These are phyloP conservation scores for Candolleomyces aberdarensis DNA, from an alignment of 768 basidiomycete species.

Conservation along the genomic window DNA sequence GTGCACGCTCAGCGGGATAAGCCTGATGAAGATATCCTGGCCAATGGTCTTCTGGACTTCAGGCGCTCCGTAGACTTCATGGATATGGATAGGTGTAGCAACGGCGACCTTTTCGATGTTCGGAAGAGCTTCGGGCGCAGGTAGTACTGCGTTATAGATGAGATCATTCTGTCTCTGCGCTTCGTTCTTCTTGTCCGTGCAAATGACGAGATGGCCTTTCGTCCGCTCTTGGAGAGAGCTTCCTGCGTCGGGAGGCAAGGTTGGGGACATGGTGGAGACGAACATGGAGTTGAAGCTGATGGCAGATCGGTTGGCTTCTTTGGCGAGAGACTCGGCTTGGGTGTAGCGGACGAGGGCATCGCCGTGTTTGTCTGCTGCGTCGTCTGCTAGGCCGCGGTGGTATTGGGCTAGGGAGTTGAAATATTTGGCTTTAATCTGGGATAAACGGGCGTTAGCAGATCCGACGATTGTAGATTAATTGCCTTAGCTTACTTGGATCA, in stretches of 20 bases:
- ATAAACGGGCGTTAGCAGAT: background rate
- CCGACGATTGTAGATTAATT: background rate
- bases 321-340: conserved; percentile 74
- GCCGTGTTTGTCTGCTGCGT: conserved; percentile 75
- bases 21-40: conserved; percentile 79
- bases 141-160: conserved; percentile 91
- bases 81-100: conserved; percentile 85
- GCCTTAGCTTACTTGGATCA: conserved; percentile 61
- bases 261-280: conserved; percentile 69
- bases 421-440: conserved; percentile 86
- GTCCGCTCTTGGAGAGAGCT: conserved; percentile 77
- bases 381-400: conserved; percentile 79
- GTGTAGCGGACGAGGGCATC: conserved; percentile 79
- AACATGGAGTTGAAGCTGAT: conserved; percentile 70
- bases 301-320: conserved; percentile 75
- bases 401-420: conserved; percentile 86
- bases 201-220: conserved; percentile 77
- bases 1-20: conserved; percentile 92
- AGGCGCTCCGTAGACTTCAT: conserved; percentile 86
- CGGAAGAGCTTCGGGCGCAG: conserved; percentile 74
- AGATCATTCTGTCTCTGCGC: conserved; percentile 92
- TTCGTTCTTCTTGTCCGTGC: conserved; percentile 70
- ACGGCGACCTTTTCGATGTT: conserved; percentile 79
- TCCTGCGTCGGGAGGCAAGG: conserved; percentile 83
- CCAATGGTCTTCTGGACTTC: conserved; percentile 97